A percentile compares a stretch with the other conserved stretches of the same genome.
Conservation (phyloP, 257 asterid genomes). For the Fraxinus pennsylvanica region DNA sequence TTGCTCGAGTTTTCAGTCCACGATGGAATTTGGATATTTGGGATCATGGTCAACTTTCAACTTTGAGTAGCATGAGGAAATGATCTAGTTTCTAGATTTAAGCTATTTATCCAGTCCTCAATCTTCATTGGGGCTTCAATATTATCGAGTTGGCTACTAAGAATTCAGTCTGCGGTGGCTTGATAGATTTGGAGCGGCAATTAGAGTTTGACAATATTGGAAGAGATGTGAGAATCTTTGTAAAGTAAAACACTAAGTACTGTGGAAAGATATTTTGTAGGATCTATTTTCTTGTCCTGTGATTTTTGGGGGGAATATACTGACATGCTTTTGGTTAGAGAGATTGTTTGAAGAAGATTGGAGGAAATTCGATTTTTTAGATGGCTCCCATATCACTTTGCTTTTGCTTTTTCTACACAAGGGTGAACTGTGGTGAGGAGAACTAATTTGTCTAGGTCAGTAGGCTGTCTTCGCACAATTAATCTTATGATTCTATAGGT, state of each 20-base stretch:
- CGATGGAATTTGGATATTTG: no score
- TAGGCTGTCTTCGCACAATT: background rate
- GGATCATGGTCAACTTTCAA: background rate
- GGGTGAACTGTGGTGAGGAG: background rate
- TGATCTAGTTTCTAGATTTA: background rate
- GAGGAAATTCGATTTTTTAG: background rate
- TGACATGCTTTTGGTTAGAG: constrained; percentile 4
- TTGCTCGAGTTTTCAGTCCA: no score
- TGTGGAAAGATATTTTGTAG: background rate
- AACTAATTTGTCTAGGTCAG: background rate
- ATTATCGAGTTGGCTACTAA: background rate
- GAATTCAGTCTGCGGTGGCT: background rate
- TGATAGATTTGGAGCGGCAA: background rate
- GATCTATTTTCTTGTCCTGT: background rate
- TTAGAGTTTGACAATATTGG: background rate
- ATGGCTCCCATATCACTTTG: background rate
- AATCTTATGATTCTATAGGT: background rate
- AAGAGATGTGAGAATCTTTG: background rate
- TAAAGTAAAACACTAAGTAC: background rate
- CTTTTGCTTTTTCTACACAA: background rate
- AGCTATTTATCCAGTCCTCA: background rate
- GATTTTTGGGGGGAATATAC: background rate
- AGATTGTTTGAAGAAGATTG: background rate
- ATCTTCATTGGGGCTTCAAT: no score
- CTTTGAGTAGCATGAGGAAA: background rate